Base-by-base conservation (phyloP, 1,139 yeast species). In the Kodamaea plutei region DNA sequence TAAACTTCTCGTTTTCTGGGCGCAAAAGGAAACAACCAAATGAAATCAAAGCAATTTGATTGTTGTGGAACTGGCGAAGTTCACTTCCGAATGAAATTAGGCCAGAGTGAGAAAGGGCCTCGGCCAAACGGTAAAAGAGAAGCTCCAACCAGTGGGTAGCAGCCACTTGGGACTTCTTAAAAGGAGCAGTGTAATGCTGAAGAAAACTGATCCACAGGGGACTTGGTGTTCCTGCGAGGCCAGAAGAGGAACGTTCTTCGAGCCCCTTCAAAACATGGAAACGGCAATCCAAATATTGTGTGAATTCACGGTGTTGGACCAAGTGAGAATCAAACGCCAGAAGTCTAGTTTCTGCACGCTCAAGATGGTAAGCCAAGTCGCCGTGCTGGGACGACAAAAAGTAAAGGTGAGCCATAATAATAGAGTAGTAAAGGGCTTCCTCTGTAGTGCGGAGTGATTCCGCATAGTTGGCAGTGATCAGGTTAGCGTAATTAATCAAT, bases 111-210 rank as follows among this genome's bases (percentile, higher is more conserved):
- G 58, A 39, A 29, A 63, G 43, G 9, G 41, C 35, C 12, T 37
- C 28, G 8, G 63, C 50, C 20, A 63, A 49, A 30, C 54, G 50
- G 18, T 43, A 44, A 35, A 50, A 56, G 25, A 65, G 40, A 20
- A 58, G 44, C 16, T 56, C 63, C n/a, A 62, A 47, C 74, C 74
- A 68, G 33, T 54, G 47, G 30, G 56, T 56, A 3, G 63, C 69
- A 2, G 66, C 57, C 14, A 64, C 57, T 28, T 63, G 61, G 5
- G 66, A 54, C 37, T 57, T 59, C 15, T 40, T 35, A 37, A 62
- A 64, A 8, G 64, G 64, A 17, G 36, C 43, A 14, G 47, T 47
- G 31, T 50, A 48, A 24, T 50, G 39, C 17, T 35, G 37, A 29
- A 67, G 50, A 39, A 55, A 67, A 10, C 57, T 61, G 12, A 45